phyloP scores from a whole-genome alignment of 768 basidiomycete species.

The Asterophora parasitica region DNA sequence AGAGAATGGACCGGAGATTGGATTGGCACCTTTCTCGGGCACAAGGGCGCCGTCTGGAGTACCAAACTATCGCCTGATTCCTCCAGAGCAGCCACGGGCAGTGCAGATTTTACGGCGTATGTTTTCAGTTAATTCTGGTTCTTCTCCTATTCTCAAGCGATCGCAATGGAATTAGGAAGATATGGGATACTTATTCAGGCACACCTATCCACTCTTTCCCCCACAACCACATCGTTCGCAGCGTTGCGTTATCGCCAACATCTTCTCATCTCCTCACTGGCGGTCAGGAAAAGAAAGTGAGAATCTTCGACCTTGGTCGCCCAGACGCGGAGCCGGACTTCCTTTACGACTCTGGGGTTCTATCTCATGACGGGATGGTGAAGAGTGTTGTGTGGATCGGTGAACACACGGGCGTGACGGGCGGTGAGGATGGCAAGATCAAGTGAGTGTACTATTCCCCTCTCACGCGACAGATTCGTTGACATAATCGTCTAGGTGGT shows the following conservation, averaged over 20 bases:
- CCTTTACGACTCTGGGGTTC: slow-evolving; percentile 53
- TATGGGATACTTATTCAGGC: slow-evolving; percentile 95
- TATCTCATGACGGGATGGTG: slow-evolving; percentile 84
- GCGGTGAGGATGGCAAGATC: slow-evolving; percentile 87
- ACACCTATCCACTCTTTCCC: slow-evolving; percentile 90
- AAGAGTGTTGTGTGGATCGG: slow-evolving; percentile 94
- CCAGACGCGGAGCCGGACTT: slow-evolving; percentile 88
- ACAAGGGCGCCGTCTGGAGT: slow-evolving; percentile 96
- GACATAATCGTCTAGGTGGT: slow-evolving; percentile 66
- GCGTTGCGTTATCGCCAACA: slow-evolving; percentile 78
- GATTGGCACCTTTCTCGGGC: slow-evolving; percentile 90
- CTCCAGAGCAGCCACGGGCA: slow-evolving; percentile 84
- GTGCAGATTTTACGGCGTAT: slow-evolving; percentile 97
- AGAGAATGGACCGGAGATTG: slow-evolving; percentile 98
- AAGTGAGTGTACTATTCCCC: slow-evolving; percentile 51
- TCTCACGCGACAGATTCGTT: slow-evolving; percentile 11
- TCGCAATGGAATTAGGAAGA: slow-evolving; percentile 54
- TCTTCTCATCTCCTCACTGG: slow-evolving; percentile 76
- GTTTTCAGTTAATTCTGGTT: slow-evolving; percentile 24
- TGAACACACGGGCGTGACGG: slow-evolving; percentile 81
- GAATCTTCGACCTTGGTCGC: slow-evolving; percentile 85
- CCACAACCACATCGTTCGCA: slow-evolving; percentile 97
- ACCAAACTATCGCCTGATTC: slow-evolving; percentile 87
- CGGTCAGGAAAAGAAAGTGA: slow-evolving; percentile 95
- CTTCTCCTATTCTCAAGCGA: slow-evolving; percentile 9